Percentiles rank a stretch among this genome's conserved stretches.
phyloP scores from a whole-genome alignment of 768 basidiomycete genomes.

The Panellus pusillus region DNA sequence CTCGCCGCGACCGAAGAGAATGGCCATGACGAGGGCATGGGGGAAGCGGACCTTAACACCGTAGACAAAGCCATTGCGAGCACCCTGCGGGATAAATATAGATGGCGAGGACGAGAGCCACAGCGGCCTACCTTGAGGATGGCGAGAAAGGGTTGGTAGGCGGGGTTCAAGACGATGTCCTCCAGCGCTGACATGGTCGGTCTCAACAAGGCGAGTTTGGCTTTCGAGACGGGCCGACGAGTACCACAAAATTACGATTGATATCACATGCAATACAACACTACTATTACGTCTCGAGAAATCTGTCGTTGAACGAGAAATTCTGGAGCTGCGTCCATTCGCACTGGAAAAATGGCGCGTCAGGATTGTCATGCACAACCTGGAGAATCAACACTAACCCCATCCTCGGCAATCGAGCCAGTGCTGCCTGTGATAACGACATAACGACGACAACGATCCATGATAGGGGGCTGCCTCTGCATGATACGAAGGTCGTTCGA shows the following conservation, averaged over 20 bases:
- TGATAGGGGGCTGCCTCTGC: conserved; percentile 63
- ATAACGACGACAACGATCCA: conserved; percentile 64
- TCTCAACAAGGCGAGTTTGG: too few species aligned
- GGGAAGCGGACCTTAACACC: conserved; percentile 92
- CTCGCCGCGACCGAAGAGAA: conserved; percentile 91
- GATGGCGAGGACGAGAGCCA: background rate
- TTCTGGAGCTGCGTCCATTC: conserved; percentile 11
- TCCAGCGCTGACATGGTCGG: background rate
- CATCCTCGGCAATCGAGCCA: conserved; percentile 33
- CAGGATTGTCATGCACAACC: background rate
- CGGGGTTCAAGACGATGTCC: conserved; percentile 59
- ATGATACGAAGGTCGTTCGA: conserved; percentile 48
- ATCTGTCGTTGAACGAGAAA: background rate
- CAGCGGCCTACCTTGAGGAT: conserved; percentile 65
- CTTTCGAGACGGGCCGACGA: too few species aligned
- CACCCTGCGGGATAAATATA: conserved; percentile 45
- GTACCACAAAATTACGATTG: too few species aligned
- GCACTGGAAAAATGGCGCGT: background rate
- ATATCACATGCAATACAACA: background rate
- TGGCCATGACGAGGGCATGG: conserved; percentile 95
- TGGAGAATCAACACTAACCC: conserved; percentile 41
- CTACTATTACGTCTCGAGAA: background rate
- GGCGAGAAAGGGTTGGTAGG: conserved; percentile 86
- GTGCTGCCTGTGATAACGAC: conserved; percentile 51
- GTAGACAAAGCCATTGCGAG: conserved; percentile 87